Percentiles rank a stretch among this genome's conserved stretches.
These are phyloP conservation scores for Fusarium tricinctum DNA, from an alignment of 2,329 filamentous ascomycete genomes.

Conservation along the genomic window DNA sequence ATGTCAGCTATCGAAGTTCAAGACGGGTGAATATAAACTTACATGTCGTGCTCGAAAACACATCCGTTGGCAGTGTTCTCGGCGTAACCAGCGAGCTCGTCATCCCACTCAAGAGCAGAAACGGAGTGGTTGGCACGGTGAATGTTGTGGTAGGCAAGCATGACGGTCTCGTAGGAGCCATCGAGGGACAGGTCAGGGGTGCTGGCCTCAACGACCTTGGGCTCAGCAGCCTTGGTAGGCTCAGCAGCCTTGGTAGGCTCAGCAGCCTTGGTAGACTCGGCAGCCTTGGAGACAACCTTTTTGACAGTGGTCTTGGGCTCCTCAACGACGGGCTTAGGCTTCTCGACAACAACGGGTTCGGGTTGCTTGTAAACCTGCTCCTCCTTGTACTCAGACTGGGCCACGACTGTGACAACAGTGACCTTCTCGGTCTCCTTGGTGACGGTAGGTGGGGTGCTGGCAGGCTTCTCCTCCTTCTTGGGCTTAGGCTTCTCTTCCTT, in stretches of 20 bases:
- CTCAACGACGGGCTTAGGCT: slow-evolving; percentile 16
- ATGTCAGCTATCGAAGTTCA: slow-evolving; percentile 51
- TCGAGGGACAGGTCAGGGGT: slow-evolving; percentile 27
- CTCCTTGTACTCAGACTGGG: slow-evolving; percentile 20
- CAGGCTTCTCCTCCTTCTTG: slow-evolving; percentile 23
- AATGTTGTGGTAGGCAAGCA: slow-evolving; percentile 83
- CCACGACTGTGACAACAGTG: slow-evolving; percentile 19
- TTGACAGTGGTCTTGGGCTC: slow-evolving; percentile 30
- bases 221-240: slow-evolving; percentile 26
- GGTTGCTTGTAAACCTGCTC: slow-evolving; percentile 17
- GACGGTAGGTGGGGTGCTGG: slow-evolving; percentile 25
- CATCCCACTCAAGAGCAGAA: slow-evolving; percentile 74
- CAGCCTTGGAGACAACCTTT: slow-evolving; percentile 26
- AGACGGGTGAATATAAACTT: slow-evolving; percentile 55
- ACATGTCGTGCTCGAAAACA: slow-evolving; percentile 82
- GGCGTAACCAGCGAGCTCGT: slow-evolving; percentile 74
- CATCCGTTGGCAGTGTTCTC: slow-evolving; percentile 74
- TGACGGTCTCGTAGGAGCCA: slow-evolving; percentile 55
- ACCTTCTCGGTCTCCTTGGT: slow-evolving; percentile 32
- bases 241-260: slow-evolving; percentile 19
- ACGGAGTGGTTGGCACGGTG: slow-evolving; percentile 88
- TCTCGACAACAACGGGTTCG: slow-evolving; percentile 28
- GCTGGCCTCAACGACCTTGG: slow-evolving; percentile 17
- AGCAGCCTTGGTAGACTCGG: slow-evolving; percentile 23
- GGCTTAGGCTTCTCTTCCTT: slow-evolving; percentile 9